Evolutionary conservation across 2,329 filamentous ascomycete genomes (phyloP).

Genomic region (Septoria linicola): DNA sequence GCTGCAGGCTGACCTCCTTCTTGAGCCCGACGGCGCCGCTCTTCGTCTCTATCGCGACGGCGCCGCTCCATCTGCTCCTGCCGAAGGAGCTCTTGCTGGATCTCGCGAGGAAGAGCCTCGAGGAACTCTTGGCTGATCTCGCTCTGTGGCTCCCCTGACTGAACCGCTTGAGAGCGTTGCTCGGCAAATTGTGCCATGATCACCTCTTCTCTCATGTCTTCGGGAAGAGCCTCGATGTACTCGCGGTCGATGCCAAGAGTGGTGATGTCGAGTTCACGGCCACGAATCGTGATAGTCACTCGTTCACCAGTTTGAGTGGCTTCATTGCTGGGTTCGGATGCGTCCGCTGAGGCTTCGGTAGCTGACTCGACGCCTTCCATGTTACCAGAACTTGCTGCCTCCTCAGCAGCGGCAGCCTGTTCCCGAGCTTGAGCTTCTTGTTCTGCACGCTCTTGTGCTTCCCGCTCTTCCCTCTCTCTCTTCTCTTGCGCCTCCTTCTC

Average conservation of each 20-base stretch:
- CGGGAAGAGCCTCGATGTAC: constrained; percentile 94
- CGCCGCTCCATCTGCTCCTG: constrained; percentile 88
- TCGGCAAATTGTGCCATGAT: constrained; percentile 86
- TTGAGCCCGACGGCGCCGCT: constrained; percentile 61
- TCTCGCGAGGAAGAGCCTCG: constrained; percentile 84
- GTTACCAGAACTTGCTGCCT: constrained; percentile 35
- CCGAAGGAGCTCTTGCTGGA: constrained; percentile 85
- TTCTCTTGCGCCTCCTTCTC: constrained; percentile 54
- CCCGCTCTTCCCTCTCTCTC: constrained; percentile 51
- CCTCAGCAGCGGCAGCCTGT: constrained; percentile 39
- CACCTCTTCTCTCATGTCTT: constrained; percentile 94
- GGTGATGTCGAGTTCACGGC: constrained; percentile 87
- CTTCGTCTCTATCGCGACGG: constrained; percentile 79
- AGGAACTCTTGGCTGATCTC: constrained; percentile 93
- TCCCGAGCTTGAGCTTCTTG: constrained; percentile 38
- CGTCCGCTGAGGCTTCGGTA: constrained; percentile 42
- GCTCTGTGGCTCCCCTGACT: constrained; percentile 69
- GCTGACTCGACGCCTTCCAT: constrained; percentile 76
- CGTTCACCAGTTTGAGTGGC: constrained; percentile 52
- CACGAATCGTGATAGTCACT: constrained; percentile 78
- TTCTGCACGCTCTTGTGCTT: constrained; percentile 48
- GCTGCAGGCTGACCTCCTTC: constrained; percentile 39
- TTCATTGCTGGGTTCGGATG: constrained; percentile 41
- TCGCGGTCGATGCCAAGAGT: constrained; percentile 91
- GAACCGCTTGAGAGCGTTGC: constrained; percentile 73